A percentile compares a stretch with the other conserved stretches of the same genome.
These are phyloP conservation scores for Parachaetomium inaequale DNA, from an alignment of 495 filamentous ascomycete genomes.

Conservation along the genomic window DNA sequence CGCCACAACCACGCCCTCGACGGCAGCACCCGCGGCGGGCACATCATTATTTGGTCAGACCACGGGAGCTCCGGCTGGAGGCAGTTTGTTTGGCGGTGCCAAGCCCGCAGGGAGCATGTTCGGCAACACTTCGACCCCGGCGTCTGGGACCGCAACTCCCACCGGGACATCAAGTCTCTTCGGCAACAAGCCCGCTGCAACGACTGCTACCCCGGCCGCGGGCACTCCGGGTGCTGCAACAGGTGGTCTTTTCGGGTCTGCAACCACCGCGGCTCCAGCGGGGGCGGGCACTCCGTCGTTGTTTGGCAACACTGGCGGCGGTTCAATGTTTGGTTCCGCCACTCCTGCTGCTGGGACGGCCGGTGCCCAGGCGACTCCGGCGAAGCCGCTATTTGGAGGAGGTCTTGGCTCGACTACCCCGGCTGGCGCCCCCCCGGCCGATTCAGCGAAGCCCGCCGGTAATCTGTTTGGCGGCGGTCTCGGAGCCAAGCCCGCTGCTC, in stretches of 20 bases:
- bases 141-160: conserved; percentile 17
- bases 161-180: conserved; percentile 30
- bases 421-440: conserved; percentile 32
- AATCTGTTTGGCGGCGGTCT: conserved; percentile 15
- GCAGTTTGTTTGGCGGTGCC: conserved; percentile 38
- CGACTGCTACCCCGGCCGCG: conserved; percentile 29
- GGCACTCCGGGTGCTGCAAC: conserved; percentile 19
- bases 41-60: conserved; percentile 15
- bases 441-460: conserved; percentile 22
- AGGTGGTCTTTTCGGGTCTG: conserved; percentile 19
- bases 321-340: conserved; percentile 12
- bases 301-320: conserved; percentile 8
- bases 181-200: conserved; percentile 33
- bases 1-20: conserved; percentile 25
- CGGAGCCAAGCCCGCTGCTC: conserved; percentile 15
- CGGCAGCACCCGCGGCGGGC: conserved; percentile 17
- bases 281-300: conserved; percentile 17
- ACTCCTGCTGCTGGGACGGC: conserved; percentile 3
- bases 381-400: conserved; percentile 28
- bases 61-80: conserved; percentile 24
- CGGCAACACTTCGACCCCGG: conserved; percentile 19
- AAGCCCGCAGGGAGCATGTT: conserved; percentile 26
- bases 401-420: conserved; percentile 32
- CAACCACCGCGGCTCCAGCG: conserved; percentile 17
- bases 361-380: conserved; percentile 26